Evolutionary conservation across 352 stramenopile species (phyloP).

Genomic region (Peronospora destructor): DNA sequence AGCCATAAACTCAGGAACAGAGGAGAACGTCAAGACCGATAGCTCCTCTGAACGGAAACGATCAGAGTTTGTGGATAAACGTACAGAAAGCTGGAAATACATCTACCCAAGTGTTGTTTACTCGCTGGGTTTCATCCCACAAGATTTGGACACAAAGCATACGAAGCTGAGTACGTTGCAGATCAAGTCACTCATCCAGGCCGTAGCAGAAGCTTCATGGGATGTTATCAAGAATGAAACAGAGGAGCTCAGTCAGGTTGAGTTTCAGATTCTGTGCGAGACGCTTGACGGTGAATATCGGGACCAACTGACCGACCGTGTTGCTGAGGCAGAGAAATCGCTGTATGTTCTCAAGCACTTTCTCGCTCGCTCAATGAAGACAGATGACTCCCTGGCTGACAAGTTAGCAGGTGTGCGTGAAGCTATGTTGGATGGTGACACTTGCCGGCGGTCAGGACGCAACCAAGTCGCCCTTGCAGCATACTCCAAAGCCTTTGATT

Average conservation of each 20-base stretch:
- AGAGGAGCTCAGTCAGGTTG: conserved; percentile 46
- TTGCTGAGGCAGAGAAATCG: conserved; percentile 31
- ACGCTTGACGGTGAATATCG: conserved; percentile 35
- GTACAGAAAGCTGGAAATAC: conserved; percentile 35
- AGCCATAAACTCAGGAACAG: conserved; percentile 1
- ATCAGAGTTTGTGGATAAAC: conserved; percentile 9
- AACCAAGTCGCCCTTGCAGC: conserved; percentile 48
- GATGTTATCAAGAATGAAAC: conserved; percentile 41
- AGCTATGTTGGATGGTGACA: conserved; percentile 54
- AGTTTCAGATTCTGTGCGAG: conserved; percentile 76
- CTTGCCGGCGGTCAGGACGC: conserved; percentile 38
- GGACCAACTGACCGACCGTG: conserved; percentile 25
- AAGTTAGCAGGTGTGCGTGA: conserved; percentile 44
- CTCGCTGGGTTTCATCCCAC: conserved; percentile 54
- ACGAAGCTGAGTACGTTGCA: conserved; percentile 77
- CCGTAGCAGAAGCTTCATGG: conserved; percentile 59
- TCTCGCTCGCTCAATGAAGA: conserved; percentile 46
- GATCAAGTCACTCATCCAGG: conserved; percentile 82
- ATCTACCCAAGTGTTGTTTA: conserved; percentile 75
- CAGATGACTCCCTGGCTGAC: conserved; percentile 43
- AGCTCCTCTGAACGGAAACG: conserved; percentile 4
- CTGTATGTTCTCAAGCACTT: conserved; percentile 71
- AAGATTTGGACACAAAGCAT: conserved; percentile 29
- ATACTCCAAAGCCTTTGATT: conserved; percentile 53
- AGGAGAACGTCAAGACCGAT: conserved; percentile 8